Conservation (phyloP, 1,284 basidiomycete species). For the Flammula alnicola region DNA sequence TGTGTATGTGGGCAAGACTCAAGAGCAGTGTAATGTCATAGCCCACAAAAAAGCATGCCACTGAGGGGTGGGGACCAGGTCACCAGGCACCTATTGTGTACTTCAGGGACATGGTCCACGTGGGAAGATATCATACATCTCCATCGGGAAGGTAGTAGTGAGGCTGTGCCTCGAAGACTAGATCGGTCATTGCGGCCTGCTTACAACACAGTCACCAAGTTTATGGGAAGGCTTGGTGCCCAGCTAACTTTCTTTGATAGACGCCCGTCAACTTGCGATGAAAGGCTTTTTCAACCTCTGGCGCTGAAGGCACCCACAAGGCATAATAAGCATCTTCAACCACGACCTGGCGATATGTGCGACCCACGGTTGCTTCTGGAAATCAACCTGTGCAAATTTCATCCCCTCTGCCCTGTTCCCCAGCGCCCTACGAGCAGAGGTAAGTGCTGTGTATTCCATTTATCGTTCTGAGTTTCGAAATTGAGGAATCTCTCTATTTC, state of each 20-base stretch:
- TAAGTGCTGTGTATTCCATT: no score
- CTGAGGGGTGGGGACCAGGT: no score
- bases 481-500: no score
- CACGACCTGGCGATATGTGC: no score
- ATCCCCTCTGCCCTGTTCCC: conserved; percentile 19
- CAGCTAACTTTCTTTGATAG: not conserved
- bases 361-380: conserved; percentile 16
- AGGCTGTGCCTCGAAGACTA: not conserved
- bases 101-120: not conserved
- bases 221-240: not conserved
- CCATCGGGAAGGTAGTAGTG: no score
- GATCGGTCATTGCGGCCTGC: no score
- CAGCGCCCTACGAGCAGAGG: conserved; percentile 26
- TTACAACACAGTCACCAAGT: not conserved
- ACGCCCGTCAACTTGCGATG: not conserved
- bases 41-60: not conserved
- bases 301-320: no score
- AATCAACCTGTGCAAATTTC: conserved; percentile 25
- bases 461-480: no score
- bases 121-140: not conserved
- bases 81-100: no score
- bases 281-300: no score
- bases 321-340: not conserved
- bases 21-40: not conserved
- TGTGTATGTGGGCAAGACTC: no score